A percentile compares a stretch with the other conserved stretches of the same genome.
These are phyloP conservation scores for Cladorrhinum sp. DNA, from an alignment of 2,329 filamentous ascomycete species.

Conservation along the genomic window DNA sequence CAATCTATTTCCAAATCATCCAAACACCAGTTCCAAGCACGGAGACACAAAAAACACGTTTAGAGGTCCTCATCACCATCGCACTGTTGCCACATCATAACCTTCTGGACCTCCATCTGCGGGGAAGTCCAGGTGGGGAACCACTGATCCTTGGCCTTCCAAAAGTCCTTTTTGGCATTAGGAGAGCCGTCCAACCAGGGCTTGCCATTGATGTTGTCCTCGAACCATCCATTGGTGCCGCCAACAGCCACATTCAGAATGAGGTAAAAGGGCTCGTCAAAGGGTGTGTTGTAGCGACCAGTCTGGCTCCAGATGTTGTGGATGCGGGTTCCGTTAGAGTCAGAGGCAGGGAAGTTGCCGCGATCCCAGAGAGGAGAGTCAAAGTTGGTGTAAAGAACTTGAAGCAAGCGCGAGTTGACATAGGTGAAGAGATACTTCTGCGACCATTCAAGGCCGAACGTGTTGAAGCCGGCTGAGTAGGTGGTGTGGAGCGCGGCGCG, in stretches of 20 bases:
- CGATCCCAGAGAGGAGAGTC: slow-evolving; percentile 64
- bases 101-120: slow-evolving; percentile 65
- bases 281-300: slow-evolving; percentile 62
- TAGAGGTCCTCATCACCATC: slow-evolving; percentile 56
- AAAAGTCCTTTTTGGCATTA: slow-evolving; percentile 73
- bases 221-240: slow-evolving; percentile 79
- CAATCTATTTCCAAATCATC: slow-evolving; percentile 12
- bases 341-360: slow-evolving; percentile 63
- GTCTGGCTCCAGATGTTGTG: slow-evolving; percentile 62
- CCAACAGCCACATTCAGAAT: slow-evolving; percentile 75
- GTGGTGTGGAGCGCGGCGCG: slow-evolving; percentile 70
- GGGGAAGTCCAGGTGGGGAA: slow-evolving; percentile 68
- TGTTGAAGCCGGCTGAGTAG: slow-evolving; percentile 67
- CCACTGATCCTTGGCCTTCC: slow-evolving; percentile 65
- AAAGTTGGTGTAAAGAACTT: slow-evolving; percentile 78
- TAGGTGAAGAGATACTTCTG: slow-evolving; percentile 88
- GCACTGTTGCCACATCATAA: slow-evolving; percentile 69
- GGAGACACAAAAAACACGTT: not conserved
- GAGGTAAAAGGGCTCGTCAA: slow-evolving; percentile 73
- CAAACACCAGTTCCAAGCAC: slow-evolving; percentile 8
- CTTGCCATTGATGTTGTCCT: slow-evolving; percentile 68
- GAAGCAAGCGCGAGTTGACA: slow-evolving; percentile 73
- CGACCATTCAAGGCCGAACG: slow-evolving; percentile 80
- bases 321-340: slow-evolving; percentile 63
- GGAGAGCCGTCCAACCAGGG: slow-evolving; percentile 71